phyloP scores from a whole-genome alignment of 78 protist genomes.

The Dictyostelium brefeldianum region DNA sequence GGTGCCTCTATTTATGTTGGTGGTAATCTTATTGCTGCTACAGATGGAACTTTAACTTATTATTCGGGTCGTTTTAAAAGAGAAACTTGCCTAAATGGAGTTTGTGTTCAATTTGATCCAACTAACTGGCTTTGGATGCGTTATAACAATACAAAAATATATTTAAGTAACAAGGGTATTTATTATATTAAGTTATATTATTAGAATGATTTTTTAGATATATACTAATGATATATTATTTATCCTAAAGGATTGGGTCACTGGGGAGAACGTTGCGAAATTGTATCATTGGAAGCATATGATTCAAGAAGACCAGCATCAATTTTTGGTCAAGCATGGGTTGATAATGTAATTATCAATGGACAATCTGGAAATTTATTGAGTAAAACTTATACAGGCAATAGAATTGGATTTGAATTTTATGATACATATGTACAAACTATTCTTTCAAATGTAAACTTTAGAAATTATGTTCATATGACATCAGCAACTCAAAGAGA shows the following conservation, averaged over 20 bases:
- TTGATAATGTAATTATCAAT: slow-evolving; percentile 39
- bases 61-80: slow-evolving; percentile 39
- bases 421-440: slow-evolving; percentile 83
- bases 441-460: slow-evolving; percentile 59
- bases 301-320: slow-evolving; percentile 49
- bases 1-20: slow-evolving; percentile 85
- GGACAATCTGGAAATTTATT: slow-evolving; percentile 33
- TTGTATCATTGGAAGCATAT: slow-evolving; percentile 7
- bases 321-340: slow-evolving; percentile 63
- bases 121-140: slow-evolving; percentile 75
- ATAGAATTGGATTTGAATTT: slow-evolving; percentile 87
- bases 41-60: slow-evolving; percentile 20
- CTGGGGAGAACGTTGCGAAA: slow-evolving; percentile 69
- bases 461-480: slow-evolving; percentile 22
- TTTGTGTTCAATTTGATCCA: background rate
- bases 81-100: slow-evolving; percentile 24
- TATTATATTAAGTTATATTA: too few species aligned
- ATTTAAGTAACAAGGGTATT: slow-evolving; percentile 21
- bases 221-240: too few species aligned
- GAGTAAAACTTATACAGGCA: background rate
- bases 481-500: background rate
- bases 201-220: too few species aligned
- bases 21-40: background rate
- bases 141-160: slow-evolving; percentile 41
- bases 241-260: background rate